Conservation (phyloP, 768 basidiomycete species). For the Boletus huronensis region DNA sequence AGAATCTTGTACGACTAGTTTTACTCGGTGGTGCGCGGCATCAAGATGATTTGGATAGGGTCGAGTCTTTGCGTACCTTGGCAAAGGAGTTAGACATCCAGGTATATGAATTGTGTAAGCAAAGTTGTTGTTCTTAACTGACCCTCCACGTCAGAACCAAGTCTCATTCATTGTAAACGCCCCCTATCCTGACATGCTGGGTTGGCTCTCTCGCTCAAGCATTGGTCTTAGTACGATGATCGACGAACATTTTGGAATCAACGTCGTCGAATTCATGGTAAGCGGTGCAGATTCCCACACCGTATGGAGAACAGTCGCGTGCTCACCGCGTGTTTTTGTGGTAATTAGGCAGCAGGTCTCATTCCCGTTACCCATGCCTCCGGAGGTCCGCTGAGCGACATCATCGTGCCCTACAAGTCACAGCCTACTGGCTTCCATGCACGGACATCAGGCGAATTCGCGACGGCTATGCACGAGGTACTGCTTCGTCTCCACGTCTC, state of each 20-base stretch:
- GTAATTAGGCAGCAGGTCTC: conserved; percentile 80
- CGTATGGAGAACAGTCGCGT: conserved; percentile 2
- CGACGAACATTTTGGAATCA: conserved; percentile 98
- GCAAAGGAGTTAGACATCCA: conserved; percentile 61
- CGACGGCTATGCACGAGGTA: conserved; percentile 59
- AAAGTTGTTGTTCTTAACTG: not conserved
- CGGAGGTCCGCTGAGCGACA: conserved; percentile 88
- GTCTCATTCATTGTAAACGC: conserved; percentile 85
- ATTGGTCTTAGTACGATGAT: conserved; percentile 95
- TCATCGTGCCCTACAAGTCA: conserved; percentile 76
- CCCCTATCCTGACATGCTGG: conserved; percentile 64
- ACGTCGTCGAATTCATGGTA: conserved; percentile 97
- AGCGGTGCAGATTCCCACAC: conserved; percentile 21
- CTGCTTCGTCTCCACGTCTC: not conserved
- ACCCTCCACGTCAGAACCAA: conserved; percentile 44
- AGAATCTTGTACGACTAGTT: conserved; percentile 52
- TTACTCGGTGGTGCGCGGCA: conserved; percentile 87
- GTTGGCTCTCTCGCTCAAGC: conserved; percentile 69
- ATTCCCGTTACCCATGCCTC: conserved; percentile 92
- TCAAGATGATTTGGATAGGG: conserved; percentile 64
- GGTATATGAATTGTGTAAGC: conserved; percentile 38
- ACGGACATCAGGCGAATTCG: conserved; percentile 58
- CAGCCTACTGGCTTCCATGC: conserved; percentile 85
- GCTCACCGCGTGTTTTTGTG: conserved; percentile 10
- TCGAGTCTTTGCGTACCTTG: conserved; percentile 55